A percentile compares a stretch with the other conserved stretches of the same genome.
phyloP scores from a whole-genome alignment of 23 red algal species.

The Gracilaria domingensis region DNA sequence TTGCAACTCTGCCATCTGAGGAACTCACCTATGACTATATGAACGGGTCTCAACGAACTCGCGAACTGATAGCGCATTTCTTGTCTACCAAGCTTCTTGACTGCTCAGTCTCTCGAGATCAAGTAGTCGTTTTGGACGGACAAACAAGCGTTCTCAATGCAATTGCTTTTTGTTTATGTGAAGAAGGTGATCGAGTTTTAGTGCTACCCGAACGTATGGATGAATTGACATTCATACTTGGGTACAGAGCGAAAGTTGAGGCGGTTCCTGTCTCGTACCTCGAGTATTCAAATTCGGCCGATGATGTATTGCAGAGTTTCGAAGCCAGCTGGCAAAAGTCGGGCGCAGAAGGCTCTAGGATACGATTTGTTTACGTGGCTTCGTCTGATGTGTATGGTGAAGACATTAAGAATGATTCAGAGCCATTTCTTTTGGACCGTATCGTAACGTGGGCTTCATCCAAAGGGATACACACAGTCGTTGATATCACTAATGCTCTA shows the following conservation, averaged over 20 bases:
- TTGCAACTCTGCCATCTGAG: conserved; percentile 19
- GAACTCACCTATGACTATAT: conserved; percentile 51
- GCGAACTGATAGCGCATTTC: conserved; percentile 46
- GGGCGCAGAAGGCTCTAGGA: conserved; percentile 16
- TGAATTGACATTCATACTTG: conserved; percentile 16
- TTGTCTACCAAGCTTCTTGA: conserved; percentile 50
- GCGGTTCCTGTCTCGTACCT: conserved; percentile 27
- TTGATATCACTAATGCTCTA: conserved; percentile 84
- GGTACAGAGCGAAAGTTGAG: conserved; percentile 2
- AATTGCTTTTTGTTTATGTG: conserved; percentile 66
- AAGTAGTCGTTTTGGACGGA: conserved; percentile 64
- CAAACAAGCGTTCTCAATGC: conserved; percentile 63
- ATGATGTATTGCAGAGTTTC: conserved; percentile 8
- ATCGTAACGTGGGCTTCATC: conserved; percentile 72
- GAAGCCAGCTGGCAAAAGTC: conserved; percentile 21
- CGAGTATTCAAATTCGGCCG: neutral
- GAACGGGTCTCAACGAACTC: conserved; percentile 27
- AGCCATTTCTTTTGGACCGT: conserved; percentile 2
- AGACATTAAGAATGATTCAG: neutral
- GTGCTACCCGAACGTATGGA: conserved; percentile 70
- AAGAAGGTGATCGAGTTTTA: conserved; percentile 80
- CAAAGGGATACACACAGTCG: conserved; percentile 69
- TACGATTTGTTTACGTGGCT: conserved; percentile 51
- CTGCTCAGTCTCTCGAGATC: conserved; percentile 26
- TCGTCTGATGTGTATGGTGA: conserved; percentile 56